A percentile compares a stretch with the other conserved stretches of the same genome.
Conservation (phyloP, 2,329 filamentous ascomycete species). For the Penicillium thymicola region DNA sequence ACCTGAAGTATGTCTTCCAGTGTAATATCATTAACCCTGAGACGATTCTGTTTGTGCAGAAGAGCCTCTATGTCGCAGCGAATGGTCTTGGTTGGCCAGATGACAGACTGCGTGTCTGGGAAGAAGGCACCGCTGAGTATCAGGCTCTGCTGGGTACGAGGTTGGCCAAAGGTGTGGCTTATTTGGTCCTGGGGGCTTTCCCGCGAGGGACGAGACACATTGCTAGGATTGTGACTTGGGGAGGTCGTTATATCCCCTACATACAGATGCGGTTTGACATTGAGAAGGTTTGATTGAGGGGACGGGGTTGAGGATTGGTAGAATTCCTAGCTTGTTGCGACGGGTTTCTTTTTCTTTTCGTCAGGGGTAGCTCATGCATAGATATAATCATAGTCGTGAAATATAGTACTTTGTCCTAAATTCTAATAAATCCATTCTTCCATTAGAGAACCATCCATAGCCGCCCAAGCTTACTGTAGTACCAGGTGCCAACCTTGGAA, state of each 20-base stretch:
- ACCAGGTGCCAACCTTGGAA: too few species aligned
- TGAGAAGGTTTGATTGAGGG: not conserved
- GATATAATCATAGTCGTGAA: not conserved
- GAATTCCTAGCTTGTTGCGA: not conserved
- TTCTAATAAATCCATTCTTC: not conserved
- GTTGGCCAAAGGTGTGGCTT: not conserved
- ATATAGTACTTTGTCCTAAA: not conserved
- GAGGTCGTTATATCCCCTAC: not conserved
- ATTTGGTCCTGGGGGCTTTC: not conserved
- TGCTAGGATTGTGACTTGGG: not conserved
- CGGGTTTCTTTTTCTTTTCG: too few species aligned
- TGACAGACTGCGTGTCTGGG: not conserved
- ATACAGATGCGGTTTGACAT: not conserved
- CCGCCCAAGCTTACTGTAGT: not conserved
- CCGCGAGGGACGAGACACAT: not conserved
- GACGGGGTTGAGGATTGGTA: not conserved
- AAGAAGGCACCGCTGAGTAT: not conserved
- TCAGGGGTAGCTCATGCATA: not conserved
- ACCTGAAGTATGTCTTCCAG: not conserved
- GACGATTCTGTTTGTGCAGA: not conserved
- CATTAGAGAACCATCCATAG: not conserved
- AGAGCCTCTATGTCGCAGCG: not conserved
- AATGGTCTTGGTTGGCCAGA: not conserved
- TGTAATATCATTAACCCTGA: not conserved
- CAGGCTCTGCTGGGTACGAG: not conserved